Conservation (phyloP, 768 basidiomycete species). For the Amylocystis lapponica region DNA sequence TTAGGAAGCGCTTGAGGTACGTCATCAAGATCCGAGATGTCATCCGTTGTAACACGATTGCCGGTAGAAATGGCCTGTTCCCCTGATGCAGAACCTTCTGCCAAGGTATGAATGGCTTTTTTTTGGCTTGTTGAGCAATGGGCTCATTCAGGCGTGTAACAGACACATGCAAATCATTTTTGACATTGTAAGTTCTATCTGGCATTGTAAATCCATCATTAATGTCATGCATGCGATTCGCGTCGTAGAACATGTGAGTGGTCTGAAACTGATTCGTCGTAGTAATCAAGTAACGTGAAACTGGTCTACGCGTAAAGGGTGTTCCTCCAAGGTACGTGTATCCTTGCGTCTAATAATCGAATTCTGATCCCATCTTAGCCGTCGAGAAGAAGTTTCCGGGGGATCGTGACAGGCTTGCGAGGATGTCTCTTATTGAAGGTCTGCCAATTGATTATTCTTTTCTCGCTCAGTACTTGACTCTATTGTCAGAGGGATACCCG, state of each 20-base stretch:
- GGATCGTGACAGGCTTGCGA: conserved; percentile 69
- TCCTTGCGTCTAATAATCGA: neutral
- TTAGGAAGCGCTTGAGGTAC: conserved; percentile 66
- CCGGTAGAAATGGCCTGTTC: conserved; percentile 82
- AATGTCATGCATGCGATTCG: neutral
- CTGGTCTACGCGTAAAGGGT: conserved; percentile 30
- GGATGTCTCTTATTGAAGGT: conserved; percentile 95
- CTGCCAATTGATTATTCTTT: conserved; percentile 3
- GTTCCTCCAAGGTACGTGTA: conserved; percentile 66
- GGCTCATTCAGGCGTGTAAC: too few relatives aligned
- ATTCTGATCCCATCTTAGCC: conserved; percentile 33
- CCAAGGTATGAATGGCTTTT: conserved; percentile 35
- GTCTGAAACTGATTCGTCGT: neutral
- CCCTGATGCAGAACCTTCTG: conserved; percentile 77
- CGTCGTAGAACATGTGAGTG: conserved; percentile 44
- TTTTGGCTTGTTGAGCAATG: too few relatives aligned
- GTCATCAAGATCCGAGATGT: neutral
- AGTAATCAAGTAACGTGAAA: too few relatives aligned
- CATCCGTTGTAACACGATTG: neutral
- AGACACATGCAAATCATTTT: conserved; percentile 90
- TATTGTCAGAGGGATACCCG: conserved; percentile 65
- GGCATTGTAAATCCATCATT: neutral
- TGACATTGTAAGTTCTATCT: conserved; percentile 61
- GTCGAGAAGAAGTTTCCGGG: conserved; percentile 90
- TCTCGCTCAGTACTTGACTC: neutral